phyloP scores from a whole-genome alignment of 2,329 filamentous ascomycete genomes.

The Triangularia setosa region DNA sequence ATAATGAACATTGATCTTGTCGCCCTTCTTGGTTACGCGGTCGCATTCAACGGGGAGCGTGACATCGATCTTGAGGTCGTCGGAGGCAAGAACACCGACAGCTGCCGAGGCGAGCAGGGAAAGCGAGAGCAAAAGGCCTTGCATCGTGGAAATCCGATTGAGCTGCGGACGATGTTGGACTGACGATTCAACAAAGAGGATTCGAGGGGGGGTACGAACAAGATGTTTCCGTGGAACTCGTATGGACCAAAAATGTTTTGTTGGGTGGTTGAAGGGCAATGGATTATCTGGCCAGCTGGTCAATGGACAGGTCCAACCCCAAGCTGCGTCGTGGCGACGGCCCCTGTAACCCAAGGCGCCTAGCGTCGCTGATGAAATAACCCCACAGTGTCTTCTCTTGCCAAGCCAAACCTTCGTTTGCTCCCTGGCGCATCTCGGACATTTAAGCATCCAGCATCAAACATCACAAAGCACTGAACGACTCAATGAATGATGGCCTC shows the following conservation, averaged over 20 bases:
- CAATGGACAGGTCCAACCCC: neutral
- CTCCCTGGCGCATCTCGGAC: too few species aligned
- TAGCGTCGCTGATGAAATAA: neutral
- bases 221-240: neutral
- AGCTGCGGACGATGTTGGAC: neutral
- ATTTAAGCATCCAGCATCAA: neutral
- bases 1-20: slow-evolving; percentile 85
- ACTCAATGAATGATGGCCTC: neutral
- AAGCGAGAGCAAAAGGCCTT: slow-evolving; percentile 44
- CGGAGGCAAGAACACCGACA: slow-evolving; percentile 48
- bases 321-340: neutral
- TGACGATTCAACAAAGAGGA: neutral
- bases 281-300: slow-evolving; percentile 10
- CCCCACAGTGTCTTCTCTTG: neutral
- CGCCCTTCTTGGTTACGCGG: slow-evolving; percentile 71
- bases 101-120: slow-evolving; percentile 50
- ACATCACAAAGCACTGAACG: neutral
- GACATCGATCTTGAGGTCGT: slow-evolving; percentile 73
- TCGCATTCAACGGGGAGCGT: slow-evolving; percentile 71
- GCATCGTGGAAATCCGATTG: slow-evolving; percentile 40
- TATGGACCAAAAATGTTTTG: neutral
- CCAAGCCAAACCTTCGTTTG: neutral
- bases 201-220: slow-evolving; percentile 5
- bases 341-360: neutral
- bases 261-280: neutral